phyloP scores from a whole-genome alignment of 306 rosid species.

The Calophaca sinica region DNA sequence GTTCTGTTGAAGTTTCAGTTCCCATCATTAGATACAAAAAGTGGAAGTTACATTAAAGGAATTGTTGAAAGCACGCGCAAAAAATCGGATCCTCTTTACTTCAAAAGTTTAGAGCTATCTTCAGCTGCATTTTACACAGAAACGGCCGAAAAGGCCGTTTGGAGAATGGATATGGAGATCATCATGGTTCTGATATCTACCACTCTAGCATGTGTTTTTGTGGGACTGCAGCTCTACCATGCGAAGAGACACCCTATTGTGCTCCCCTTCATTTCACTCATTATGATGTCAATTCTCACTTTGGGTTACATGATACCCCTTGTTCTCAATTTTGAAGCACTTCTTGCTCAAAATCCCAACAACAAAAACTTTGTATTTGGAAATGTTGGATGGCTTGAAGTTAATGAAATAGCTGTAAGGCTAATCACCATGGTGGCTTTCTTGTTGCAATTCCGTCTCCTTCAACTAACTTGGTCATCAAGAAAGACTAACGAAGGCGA shows the following conservation, averaged over 20 bases:
- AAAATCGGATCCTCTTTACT: slow-evolving; percentile 57
- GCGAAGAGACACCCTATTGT: slow-evolving; percentile 57
- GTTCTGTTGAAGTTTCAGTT: slow-evolving; percentile 62
- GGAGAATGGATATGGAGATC: slow-evolving; percentile 69
- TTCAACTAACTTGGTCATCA: slow-evolving; percentile 61
- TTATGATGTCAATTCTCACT: slow-evolving; percentile 62
- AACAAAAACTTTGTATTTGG: slow-evolving; percentile 39
- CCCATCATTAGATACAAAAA: slow-evolving; percentile 42
- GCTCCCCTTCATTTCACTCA: slow-evolving; percentile 62
- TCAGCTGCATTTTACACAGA: slow-evolving; percentile 32
- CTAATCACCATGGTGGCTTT: slow-evolving; percentile 60
- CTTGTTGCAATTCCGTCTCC: slow-evolving; percentile 65
- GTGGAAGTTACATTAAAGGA: slow-evolving; percentile 46
- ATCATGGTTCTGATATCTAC: slow-evolving; percentile 63
- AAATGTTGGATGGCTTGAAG: slow-evolving; percentile 61
- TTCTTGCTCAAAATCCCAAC: slow-evolving; percentile 44
- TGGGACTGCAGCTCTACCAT: slow-evolving; percentile 63
- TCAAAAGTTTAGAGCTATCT: slow-evolving; percentile 48
- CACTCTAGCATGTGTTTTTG: slow-evolving; percentile 63
- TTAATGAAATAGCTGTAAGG: slow-evolving; percentile 57
- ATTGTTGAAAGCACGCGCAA: slow-evolving; percentile 61
- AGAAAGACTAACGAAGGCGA: slow-evolving; percentile 47
- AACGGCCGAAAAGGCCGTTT: slow-evolving; percentile 34
- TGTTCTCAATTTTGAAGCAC: slow-evolving; percentile 67
- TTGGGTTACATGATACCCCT: slow-evolving; percentile 62